Evolutionary conservation across 371 early-diverging fungal species (phyloP), one percentile per base, ranked within the genome.

Genomic region (Haplosporangium sp.): DNA sequence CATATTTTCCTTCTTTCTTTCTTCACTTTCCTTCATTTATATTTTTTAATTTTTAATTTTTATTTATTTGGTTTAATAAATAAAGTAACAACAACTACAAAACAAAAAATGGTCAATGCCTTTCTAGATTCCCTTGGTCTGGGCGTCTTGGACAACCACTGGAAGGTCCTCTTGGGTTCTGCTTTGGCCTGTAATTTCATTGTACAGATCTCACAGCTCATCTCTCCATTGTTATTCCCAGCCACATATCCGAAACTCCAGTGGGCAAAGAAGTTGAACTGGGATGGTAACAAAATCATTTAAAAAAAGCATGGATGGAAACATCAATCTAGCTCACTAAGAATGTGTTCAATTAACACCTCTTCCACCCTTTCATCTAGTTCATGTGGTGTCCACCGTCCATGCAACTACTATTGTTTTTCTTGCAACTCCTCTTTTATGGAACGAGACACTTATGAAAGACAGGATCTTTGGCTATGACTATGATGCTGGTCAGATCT

Each of bases 391-490:
- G 38, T 88, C 91, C 9, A 66, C 85, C 35, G 67, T 87, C 35
- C 86, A 90, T 77, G 83, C 94, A 10, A 86, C 91, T 27, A 85
- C 90, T 4, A 87, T 91, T 35, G 85, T 88, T n/a, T 0, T 90
- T 84, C 63, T 92, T 85, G 61, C 94, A 0, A 74, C 90, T 13
- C 90, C 91, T 27, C 85, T 95, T 7, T 73, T 95, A 45, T 86
- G 86, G 72, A 91, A 94, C 63, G 85, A 88, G 53, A 84, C 87
- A 37, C 83, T 97, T 45, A 47, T 68, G 45, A 72, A 88, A 35
- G 92, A 96, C 83, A 86, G 86, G 71, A 85, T 97, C 27, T 92
- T 93, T 83, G 95, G 95, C 11, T 95, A 94, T 78, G 88, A 88
- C 61, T 67, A 73, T 62, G 91, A 90, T 71, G 89, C 92, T 17